Percentiles rank a stretch among this genome's conserved stretches.
phyloP scores from a whole-genome alignment of 192 early-diverging fungal species.

The Thoreauomyces humboldtii region DNA sequence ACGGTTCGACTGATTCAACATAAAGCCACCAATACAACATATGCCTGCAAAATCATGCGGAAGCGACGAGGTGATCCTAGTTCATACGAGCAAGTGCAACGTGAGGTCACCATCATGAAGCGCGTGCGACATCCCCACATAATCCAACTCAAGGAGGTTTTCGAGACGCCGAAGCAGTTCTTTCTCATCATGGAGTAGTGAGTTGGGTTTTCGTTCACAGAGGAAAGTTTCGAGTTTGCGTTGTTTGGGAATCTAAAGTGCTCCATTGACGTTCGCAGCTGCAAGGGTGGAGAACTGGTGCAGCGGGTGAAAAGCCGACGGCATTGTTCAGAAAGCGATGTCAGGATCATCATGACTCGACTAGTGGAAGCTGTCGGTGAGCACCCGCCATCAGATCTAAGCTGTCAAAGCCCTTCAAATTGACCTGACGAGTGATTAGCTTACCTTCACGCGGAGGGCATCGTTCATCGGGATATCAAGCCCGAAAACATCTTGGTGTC shows the following conservation, averaged over 20 bases:
- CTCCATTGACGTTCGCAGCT: constrained; percentile 13
- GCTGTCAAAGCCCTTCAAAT: too few species aligned
- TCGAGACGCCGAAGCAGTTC: constrained; percentile 48
- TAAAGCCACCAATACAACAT: constrained; percentile 27
- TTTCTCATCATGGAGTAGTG: constrained; percentile 56
- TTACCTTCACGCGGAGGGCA: constrained; percentile 68
- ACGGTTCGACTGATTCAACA: constrained; percentile 43
- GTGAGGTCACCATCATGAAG: constrained; percentile 55
- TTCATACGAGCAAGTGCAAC: constrained; percentile 45
- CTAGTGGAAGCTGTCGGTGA: constrained; percentile 29
- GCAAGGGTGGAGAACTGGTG: constrained; percentile 38
- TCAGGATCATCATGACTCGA: constrained; percentile 19
- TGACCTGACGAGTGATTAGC: too few species aligned
- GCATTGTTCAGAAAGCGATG: constrained; percentile 29
- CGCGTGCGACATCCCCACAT: constrained; percentile 43
- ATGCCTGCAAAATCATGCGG: constrained; percentile 50
- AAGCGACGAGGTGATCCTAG: constrained; percentile 38
- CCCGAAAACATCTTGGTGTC: constrained; percentile 73
- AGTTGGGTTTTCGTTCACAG: neutral
- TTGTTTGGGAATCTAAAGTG: neutral
- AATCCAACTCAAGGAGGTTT: constrained; percentile 44
- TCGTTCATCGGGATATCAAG: constrained; percentile 73
- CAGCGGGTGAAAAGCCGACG: constrained; percentile 14
- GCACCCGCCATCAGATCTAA: neutral
- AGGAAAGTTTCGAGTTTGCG: neutral